Base-by-base conservation (phyloP, 352 stramenopile genomes). In the Phytophthora aleatoria region DNA sequence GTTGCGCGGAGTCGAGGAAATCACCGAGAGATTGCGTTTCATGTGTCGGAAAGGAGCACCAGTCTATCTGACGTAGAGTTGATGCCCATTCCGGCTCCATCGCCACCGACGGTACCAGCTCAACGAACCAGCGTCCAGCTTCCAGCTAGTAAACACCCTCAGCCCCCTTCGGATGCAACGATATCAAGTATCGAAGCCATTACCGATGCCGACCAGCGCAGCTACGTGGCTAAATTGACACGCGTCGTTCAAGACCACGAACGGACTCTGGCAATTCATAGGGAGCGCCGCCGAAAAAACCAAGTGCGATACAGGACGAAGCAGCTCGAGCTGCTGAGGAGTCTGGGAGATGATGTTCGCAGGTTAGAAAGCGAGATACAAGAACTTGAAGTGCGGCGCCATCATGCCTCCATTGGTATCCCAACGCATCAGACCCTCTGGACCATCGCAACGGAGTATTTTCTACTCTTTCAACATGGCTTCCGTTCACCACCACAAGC, bases 171-270 rank as follows among this genome's bases (percentile, higher is more conserved):
- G 20, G 36, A 20, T 43, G 10, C 36, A 45, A 45, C 15, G 7
- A 45, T 15, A 12, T 3, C 39, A 27, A 45, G 39, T 26, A 26
- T 45, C 39, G 39, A 45, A 45, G 39, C 39, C n/a, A 26, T 26
- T 20, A 5, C 5, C 38, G 38, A 26, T 9, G n/a, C 39, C 5
- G 39, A 45, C 39, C 39, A 20, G 8, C 5, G 13, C 39, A 45
- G 39, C 39, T 20, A 26, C 39, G 39, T 45, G 39, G 39, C 39
- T 45, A 45, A 26, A 45, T 45, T 45, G 39, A 11, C 39, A 27
- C 39, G 39, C 5, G 39, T 12, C 5, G 39, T 45, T 15, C 39
- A 45, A 9, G n/a, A 45, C 39, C 39, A 45, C n/a, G 39, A 45
- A 26, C 39, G 39, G 15, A 26, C 9, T 26, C n/a, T 45, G 9